These are phyloP conservation scores for Podila verticillata DNA, from an alignment of 192 early-diverging fungal genomes.

Conservation along the genomic window DNA sequence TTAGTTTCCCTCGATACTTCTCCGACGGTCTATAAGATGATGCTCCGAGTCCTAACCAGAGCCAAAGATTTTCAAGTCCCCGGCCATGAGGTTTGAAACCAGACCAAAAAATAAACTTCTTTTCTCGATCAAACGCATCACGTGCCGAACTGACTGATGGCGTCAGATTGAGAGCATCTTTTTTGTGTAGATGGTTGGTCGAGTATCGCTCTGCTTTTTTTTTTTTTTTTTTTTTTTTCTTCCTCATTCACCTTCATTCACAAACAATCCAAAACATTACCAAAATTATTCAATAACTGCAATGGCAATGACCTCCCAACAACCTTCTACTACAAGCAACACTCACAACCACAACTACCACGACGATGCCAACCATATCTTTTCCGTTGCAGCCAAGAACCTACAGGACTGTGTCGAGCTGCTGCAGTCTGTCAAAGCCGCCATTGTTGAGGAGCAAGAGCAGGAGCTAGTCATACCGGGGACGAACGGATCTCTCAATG, in stretches of 20 bases:
- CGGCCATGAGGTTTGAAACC: conserved; percentile 44
- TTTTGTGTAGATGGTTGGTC: too few species aligned
- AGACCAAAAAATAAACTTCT: not conserved
- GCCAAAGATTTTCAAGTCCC: conserved; percentile 78
- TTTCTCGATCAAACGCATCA: too few species aligned
- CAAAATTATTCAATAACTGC: not conserved
- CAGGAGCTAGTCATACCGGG: not conserved
- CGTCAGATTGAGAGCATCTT: too few species aligned
- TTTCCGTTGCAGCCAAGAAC: conserved; percentile 25
- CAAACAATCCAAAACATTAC: not conserved
- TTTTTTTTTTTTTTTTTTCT: not conserved
- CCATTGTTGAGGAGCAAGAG: conserved; percentile 19
- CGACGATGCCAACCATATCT: not conserved
- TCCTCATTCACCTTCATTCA: not conserved
- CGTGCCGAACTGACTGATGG: too few species aligned
- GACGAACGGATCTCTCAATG: not conserved
- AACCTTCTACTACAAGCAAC: too few species aligned
- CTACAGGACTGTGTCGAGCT: conserved; percentile 36
- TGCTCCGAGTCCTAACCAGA: conserved; percentile 74
- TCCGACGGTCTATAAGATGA: conserved; percentile 77
- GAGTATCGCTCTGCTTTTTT: too few species aligned
- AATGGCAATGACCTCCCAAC: too few species aligned
- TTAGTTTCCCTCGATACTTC: conserved; percentile 90
- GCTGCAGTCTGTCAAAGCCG: conserved; percentile 21
- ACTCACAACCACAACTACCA: not conserved